Conservation (phyloP, 768 basidiomycete genomes). For the Boletus pseudopeckii region DNA sequence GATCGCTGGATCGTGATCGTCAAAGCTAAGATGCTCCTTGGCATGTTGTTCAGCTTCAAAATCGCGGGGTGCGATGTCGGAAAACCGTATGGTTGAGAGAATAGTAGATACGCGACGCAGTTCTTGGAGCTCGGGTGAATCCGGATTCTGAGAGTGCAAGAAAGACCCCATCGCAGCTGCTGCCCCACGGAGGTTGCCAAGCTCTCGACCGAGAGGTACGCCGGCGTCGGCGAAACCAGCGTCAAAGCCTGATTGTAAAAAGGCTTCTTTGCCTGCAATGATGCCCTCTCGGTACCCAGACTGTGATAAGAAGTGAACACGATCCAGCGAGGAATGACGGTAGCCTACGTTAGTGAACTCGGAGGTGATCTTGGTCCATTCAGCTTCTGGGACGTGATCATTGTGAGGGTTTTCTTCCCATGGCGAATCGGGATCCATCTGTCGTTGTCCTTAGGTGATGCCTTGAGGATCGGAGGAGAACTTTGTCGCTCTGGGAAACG, state of each 20-base stretch:
- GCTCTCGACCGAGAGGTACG: constrained; percentile 67
- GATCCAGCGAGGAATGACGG: background rate
- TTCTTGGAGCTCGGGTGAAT: constrained; percentile 33
- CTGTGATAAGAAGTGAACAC: constrained; percentile 37
- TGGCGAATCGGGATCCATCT: constrained; percentile 43
- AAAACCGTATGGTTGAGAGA: constrained; percentile 61
- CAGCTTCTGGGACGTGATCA: constrained; percentile 41
- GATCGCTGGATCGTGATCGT: constrained; percentile 26
- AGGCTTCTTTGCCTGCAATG: constrained; percentile 82
- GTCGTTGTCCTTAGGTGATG: background rate
- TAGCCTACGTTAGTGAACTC: constrained; percentile 66
- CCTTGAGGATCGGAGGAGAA: background rate
- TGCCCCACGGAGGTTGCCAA: constrained; percentile 76
- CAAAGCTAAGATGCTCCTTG: constrained; percentile 51
- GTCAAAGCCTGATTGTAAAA: constrained; percentile 90
- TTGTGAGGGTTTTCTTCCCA: constrained; percentile 52
- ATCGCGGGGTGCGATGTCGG: constrained; percentile 73
- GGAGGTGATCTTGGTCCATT: constrained; percentile 66
- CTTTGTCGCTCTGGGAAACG: background rate
- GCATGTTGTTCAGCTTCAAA: constrained; percentile 77
- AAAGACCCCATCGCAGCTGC: constrained; percentile 61
- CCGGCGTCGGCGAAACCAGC: constrained; percentile 72
- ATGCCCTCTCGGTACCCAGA: constrained; percentile 97
- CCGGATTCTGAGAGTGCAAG: constrained; percentile 36
- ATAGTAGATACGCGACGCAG: constrained; percentile 50